Evolutionary conservation across 2,329 filamentous ascomycete genomes (phyloP), one percentile per base, ranked within the genome.

Genomic region (Zelopaecilomyces penicillatus): DNA sequence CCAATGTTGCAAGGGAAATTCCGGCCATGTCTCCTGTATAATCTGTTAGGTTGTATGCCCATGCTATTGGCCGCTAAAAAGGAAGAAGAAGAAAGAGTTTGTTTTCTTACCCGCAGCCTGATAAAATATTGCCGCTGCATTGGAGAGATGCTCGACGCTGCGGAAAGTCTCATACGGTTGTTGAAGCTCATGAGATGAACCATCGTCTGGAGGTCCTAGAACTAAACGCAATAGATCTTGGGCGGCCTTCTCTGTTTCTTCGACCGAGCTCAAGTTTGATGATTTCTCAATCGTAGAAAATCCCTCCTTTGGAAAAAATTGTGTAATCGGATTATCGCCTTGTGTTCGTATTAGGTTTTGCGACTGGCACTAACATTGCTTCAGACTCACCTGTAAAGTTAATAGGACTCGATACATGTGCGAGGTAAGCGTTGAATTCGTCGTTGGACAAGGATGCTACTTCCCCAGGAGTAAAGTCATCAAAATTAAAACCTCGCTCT

Each of bases 351-450:
- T 45, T 10, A 37, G 41, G 34, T 26, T 31, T 12, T 38, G 8
- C 19, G 9, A 9, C 30, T 7, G 9, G n/a, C 9, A 44, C 57
- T 49, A 30, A 27, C 40, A 29, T 34, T 12, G 32, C 32, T 34
- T 34, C 19, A 19, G 19, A 19, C 32, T 34, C 44, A 69, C 66
- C 62, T 39, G 50, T 61, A 30, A 53, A 54, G 33, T 65, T 63
- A 33, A 61, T 50, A 2, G 61, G 54, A 19, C 60, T 59, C 10
- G 58, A 48, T 9, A 69, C 48, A 12, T 65, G 56, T 29, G 57
- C 73, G 61, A 88, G 73, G 57, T 88, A 89, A 30, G 77, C 69
- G 53, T 87, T 80, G 36, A 87, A 64, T 44, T 84, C 74, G 26
- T 72, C 65, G 5, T 71, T 65, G 3, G 66, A 70, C 77, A 90